Evolutionary conservation across 2,329 filamentous ascomycete species (phyloP), one percentile per base, ranked within the genome.

Genomic region (Fusarium sp.): DNA sequence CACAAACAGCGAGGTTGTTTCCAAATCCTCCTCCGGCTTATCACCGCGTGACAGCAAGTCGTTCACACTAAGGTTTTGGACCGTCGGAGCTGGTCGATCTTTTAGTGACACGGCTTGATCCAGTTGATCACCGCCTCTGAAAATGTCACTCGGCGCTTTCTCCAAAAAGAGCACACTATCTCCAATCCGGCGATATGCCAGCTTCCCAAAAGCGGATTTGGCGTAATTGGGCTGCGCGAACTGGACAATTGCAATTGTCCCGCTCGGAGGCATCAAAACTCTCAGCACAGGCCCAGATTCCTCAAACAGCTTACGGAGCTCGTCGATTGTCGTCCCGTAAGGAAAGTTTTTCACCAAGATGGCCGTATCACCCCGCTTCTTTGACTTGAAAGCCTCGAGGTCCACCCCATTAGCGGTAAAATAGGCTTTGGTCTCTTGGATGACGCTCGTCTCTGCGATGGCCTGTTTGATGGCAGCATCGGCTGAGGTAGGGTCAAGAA

Each of bases 401-500:
- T 98, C 93, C 21, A 98, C 92, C 35, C 95, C 95, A 69, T 97
- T 93, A 42, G 90, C 87, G 52, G 87, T 84, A 76, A 99, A 97
- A 80, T 96, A 99, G 11, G 91, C 85, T 79, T 97, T 98, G 4
- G 94, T 97, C 78, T 98, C 96, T 80, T 97, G 93, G 59, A 99
- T 98, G 71, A 97, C 88, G 66, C 96, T 91, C 21, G 95, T 98
- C 83, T 99, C 96, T 41, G 95, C 96, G 78, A 97, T 91, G 11
- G 96, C 96, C 83, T 98, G 96, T 82, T 96, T 97, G 58, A 99
- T 92, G 42, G 93, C 95, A 60, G 95, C 94, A 79, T 97, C 94
- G 56, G 95, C 90, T 60, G 93, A 97, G 6, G 95, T 97, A n/a
- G 95, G 96, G 80, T 99, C 95, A 43, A 99, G 85, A 58, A 99